phyloP scores from a whole-genome alignment of 2,329 filamentous ascomycete species.

The Colletotrichum neosansevieriae region DNA sequence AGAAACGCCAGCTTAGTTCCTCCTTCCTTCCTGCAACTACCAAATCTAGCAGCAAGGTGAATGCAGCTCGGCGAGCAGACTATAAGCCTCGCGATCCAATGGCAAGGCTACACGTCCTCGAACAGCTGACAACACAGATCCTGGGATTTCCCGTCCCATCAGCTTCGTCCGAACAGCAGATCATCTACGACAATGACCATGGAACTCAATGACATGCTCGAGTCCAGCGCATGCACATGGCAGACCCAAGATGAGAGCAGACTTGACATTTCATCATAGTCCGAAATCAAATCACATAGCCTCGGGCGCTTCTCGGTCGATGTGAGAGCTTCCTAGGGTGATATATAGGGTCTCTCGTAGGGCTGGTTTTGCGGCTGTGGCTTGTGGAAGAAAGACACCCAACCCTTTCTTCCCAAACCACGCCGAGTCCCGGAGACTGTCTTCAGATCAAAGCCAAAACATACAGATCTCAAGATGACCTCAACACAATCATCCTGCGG shows the following conservation, averaged over 20 bases:
- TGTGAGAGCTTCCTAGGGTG: too few species aligned
- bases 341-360: constrained; percentile 7
- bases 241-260: too few species aligned
- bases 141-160: neutral
- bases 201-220: neutral
- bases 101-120: constrained; percentile 19
- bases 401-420: neutral
- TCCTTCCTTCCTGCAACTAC: neutral
- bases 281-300: too few species aligned
- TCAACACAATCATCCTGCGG: neutral
- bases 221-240: too few species aligned
- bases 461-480: constrained; percentile 4
- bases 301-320: too few species aligned
- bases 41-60: neutral
- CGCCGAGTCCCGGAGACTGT: neutral
- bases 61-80: neutral
- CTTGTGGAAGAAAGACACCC: neutral
- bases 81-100: constrained; percentile 27
- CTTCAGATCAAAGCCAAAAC: neutral
- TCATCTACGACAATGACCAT: neutral
- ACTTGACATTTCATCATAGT: too few species aligned
- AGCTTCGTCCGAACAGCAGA: neutral
- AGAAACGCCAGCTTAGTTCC: too few species aligned
- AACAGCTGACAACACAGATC: neutral
- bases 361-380: neutral